phyloP scores from a whole-genome alignment of 768 basidiomycete genomes.

The Hysterangium stoloniferum region DNA sequence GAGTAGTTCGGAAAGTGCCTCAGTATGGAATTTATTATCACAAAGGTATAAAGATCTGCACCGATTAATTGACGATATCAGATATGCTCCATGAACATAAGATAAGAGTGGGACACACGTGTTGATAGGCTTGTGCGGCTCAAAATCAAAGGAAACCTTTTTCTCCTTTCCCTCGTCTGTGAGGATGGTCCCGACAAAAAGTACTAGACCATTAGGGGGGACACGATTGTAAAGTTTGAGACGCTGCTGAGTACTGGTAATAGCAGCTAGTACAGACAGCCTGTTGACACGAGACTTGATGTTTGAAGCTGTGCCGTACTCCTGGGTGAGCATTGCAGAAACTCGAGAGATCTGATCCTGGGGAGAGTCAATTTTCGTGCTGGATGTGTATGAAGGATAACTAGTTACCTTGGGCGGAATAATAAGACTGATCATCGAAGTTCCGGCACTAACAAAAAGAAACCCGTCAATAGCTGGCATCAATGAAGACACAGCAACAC shows the following conservation, averaged over 20 bases:
- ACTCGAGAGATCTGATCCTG: constrained; percentile 93
- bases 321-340: constrained; percentile 94
- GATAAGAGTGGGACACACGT: constrained; percentile 50
- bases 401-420: constrained; percentile 79
- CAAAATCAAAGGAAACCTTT: constrained; percentile 97
- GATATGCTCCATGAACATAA: neutral
- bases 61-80: neutral
- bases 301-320: constrained; percentile 98
- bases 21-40: constrained; percentile 99
- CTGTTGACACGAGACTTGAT: constrained; percentile 99
- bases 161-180: constrained; percentile 99
- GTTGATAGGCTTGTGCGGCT: constrained; percentile 98
- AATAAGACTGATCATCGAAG: constrained; percentile 98
- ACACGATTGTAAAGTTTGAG: constrained; percentile 95
- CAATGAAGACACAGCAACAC: constrained; percentile 14
- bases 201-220: constrained; percentile 92
- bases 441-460: constrained; percentile 63
- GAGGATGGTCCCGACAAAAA: constrained; percentile 96
- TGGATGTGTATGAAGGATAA: neutral
- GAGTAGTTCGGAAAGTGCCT: constrained; percentile 90
- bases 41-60: constrained; percentile 91
- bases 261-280: constrained; percentile 94
- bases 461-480: neutral
- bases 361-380: neutral
- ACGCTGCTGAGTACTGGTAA: constrained; percentile 95